phyloP scores from a whole-genome alignment of 345 rosid genomes.

The Salix koriyanagi region DNA sequence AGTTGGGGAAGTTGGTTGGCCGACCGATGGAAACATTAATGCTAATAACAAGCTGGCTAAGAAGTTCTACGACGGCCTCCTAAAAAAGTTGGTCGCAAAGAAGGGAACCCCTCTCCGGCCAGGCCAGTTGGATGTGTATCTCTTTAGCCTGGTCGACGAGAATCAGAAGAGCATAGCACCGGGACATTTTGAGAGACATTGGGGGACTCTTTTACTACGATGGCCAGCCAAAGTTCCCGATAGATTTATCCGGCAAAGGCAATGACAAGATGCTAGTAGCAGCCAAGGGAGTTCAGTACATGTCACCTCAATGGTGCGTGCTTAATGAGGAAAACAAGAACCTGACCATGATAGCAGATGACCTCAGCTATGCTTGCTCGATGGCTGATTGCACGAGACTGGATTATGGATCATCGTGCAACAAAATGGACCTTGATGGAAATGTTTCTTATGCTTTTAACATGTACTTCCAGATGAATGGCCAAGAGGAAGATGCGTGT shows the following conservation, averaged over 20 bases:
- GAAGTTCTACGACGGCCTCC: constrained; percentile 65
- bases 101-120: constrained; percentile 67
- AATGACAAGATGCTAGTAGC: constrained; percentile 42
- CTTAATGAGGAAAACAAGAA: constrained; percentile 22
- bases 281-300: constrained; percentile 61
- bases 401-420: constrained; percentile 41
- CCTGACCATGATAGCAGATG: constrained; percentile 5
- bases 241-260: constrained; percentile 63
- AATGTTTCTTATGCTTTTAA: constrained; percentile 73
- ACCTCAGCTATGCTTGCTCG: constrained; percentile 49
- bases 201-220: constrained; percentile 88
- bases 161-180: constrained; percentile 69
- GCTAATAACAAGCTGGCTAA: constrained; percentile 41
- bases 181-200: constrained; percentile 75
- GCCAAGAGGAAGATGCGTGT: constrained; percentile 59
- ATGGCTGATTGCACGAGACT: constrained; percentile 54
- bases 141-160: constrained; percentile 71
- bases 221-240: constrained; percentile 59
- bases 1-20: constrained; percentile 97
- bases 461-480: constrained; percentile 53
- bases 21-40: constrained; percentile 54
- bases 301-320: constrained; percentile 60
- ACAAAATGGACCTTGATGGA: constrained; percentile 14
- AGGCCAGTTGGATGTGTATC: constrained; percentile 48
- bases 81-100: constrained; percentile 44